A percentile compares a stretch with the other conserved stretches of the same genome.
Conservation (phyloP, 345 rosid genomes). For the Dovyalis caffra region DNA sequence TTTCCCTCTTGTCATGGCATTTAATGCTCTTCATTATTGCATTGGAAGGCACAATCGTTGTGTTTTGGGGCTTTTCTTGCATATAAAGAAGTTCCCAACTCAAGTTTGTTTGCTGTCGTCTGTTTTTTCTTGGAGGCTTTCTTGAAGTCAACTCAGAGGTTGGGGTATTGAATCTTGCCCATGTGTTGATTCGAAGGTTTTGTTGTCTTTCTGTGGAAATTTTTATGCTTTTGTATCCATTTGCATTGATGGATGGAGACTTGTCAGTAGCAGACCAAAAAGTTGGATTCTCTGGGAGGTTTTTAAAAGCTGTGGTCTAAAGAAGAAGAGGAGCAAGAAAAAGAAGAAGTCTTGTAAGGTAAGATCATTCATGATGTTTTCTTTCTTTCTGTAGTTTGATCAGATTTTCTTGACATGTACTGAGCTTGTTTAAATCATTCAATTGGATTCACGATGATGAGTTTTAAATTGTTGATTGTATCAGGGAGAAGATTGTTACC, state of each 20-base stretch:
- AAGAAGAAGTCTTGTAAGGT: not conserved
- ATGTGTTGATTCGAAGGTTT: not conserved
- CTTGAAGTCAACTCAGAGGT: not conserved
- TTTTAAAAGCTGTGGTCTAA: not conserved
- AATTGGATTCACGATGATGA: not conserved
- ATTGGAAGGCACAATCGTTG: not conserved
- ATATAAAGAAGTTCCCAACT: not conserved
- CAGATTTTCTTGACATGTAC: not conserved
- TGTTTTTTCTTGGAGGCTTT: not conserved
- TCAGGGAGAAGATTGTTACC: not conserved
- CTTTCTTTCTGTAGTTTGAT: not conserved
- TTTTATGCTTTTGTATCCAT: not conserved
- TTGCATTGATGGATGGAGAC: not conserved
- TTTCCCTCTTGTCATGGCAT: not conserved
- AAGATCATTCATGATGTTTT: not conserved
- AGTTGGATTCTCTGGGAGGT: not conserved
- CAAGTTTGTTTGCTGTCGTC: not conserved
- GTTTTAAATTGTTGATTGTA: not conserved
- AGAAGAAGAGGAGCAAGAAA: not conserved
- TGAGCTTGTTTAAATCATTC: not conserved
- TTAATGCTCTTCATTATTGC: not conserved
- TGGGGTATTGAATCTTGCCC: not conserved
- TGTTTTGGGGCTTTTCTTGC: not conserved
- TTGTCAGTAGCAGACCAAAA: not conserved
- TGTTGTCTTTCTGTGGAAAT: not conserved